Conservation (phyloP, 345 rosid species). For the Physaria fendleri region DNA sequence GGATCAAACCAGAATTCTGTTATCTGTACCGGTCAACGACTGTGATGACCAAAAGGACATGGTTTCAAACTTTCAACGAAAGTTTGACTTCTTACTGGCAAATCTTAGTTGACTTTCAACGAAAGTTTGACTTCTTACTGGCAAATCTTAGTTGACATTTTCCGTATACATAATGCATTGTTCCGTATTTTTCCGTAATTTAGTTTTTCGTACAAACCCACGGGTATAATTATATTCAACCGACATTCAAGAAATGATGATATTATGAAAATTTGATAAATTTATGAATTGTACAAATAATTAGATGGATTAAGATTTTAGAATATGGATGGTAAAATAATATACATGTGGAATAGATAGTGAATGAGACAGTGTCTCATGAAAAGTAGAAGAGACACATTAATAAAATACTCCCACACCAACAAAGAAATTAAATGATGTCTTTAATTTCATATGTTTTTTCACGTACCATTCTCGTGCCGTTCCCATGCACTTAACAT, state of each 20-base stretch:
- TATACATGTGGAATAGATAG: constrained; percentile 18
- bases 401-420: constrained; percentile 22
- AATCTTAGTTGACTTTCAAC: constrained; percentile 5
- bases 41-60: neutral
- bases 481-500: constrained; percentile 31
- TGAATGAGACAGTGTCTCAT: constrained; percentile 25
- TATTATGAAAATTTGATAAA: constrained; percentile 1
- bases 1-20: neutral
- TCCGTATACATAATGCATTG: constrained; percentile 4
- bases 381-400: constrained; percentile 31
- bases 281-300: constrained; percentile 5
- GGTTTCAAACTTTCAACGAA: neutral
- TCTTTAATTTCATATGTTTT: constrained; percentile 17
- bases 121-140: neutral
- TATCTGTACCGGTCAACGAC: neutral
- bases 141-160: neutral
- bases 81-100: neutral
- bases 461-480: constrained; percentile 32
- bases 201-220: too few species aligned
- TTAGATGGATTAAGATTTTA: neutral
- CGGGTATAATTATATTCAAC: too few species aligned
- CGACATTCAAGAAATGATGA: neutral
- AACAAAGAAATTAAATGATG: constrained; percentile 29
- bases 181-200: constrained; percentile 8
- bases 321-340: constrained; percentile 14